Evolutionary conservation across 257 asterid genomes (phyloP).

Genomic region (Forsythia viridissima): DNA sequence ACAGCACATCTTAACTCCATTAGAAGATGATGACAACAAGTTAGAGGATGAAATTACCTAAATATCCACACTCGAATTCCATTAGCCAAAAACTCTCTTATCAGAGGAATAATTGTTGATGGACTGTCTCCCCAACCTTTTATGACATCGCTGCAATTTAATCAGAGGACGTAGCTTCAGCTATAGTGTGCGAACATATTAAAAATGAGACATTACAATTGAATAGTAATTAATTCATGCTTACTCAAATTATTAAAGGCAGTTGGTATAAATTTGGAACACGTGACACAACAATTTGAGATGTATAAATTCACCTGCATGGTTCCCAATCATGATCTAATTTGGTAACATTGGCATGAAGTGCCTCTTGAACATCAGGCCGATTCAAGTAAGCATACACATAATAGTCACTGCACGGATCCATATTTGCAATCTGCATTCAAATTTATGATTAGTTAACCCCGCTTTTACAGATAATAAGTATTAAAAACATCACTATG

Average conservation of each 20-base stretch:
- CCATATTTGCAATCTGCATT: constrained; percentile 20
- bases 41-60: constrained; percentile 40
- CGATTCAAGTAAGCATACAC: constrained; percentile 61
- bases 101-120: constrained; percentile 55
- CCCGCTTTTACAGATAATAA: neutral
- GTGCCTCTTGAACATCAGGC: constrained; percentile 74
- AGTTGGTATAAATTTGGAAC: neutral
- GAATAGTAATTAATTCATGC: neutral
- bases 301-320: constrained; percentile 54
- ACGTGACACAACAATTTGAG: neutral
- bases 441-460: neutral
- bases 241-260: too few species aligned
- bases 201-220: neutral
- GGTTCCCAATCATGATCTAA: constrained; percentile 59
- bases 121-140: constrained; percentile 59
- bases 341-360: constrained; percentile 82
- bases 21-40: neutral
- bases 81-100: constrained; percentile 52
- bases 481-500: neutral
- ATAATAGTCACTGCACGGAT: constrained; percentile 72
- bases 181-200: neutral
- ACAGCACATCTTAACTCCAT: too few species aligned
- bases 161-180: neutral
- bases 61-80: constrained; percentile 75
- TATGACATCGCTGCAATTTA: constrained; percentile 49